Evolutionary conservation across 192 early-diverging fungal genomes (phyloP).

Genomic region (Rhizophagus clarus): DNA sequence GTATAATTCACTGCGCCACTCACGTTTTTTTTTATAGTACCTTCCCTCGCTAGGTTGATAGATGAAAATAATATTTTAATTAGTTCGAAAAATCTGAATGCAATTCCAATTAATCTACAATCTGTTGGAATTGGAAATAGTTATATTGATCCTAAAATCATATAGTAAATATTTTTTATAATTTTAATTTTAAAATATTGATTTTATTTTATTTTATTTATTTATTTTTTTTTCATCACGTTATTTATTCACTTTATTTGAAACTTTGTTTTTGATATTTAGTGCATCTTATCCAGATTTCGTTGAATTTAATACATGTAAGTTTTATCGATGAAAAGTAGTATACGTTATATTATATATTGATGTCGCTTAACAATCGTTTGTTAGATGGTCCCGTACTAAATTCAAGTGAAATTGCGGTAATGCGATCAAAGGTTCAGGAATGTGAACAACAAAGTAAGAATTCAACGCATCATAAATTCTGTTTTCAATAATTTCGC

Average conservation of each 20-base stretch:
- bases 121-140: conserved; percentile 61
- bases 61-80: conserved; percentile 25
- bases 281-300: background rate
- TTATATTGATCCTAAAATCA: conserved; percentile 45
- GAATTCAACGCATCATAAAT: background rate
- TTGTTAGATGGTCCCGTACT: conserved; percentile 41
- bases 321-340: too few species aligned
- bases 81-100: background rate
- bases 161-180: conserved; percentile 36
- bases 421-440: conserved; percentile 26
- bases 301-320: background rate
- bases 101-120: conserved; percentile 38
- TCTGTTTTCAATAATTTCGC: too few species aligned
- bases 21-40: conserved; percentile 31
- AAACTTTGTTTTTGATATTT: background rate
- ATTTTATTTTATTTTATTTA: too few species aligned
- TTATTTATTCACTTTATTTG: background rate
- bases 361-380: conserved; percentile 33
- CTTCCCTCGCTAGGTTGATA: conserved; percentile 39
- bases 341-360: too few species aligned
- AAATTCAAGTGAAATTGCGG: conserved; percentile 57
- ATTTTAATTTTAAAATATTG: too few species aligned
- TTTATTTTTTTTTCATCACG: background rate
- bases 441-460: background rate
- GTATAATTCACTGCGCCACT: too few species aligned